These are phyloP conservation scores for Botrytis medusae DNA, from an alignment of 2,329 filamentous ascomycete genomes.

Conservation along the genomic window DNA sequence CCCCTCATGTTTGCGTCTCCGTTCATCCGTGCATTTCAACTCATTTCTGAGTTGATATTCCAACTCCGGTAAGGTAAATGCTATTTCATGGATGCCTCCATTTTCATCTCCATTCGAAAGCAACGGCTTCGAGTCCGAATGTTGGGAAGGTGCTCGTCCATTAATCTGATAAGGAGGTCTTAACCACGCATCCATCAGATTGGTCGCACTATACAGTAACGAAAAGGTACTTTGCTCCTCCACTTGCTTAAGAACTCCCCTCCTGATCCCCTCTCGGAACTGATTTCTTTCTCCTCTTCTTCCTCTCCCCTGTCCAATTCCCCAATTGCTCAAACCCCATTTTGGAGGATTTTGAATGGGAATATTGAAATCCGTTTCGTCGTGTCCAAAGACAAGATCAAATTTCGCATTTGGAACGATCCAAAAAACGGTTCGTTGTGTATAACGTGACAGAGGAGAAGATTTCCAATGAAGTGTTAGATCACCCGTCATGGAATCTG, in stretches of 20 bases:
- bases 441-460: slow-evolving; percentile 2
- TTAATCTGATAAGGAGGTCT: slow-evolving; percentile 2
- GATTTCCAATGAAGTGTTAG: slow-evolving; percentile 16
- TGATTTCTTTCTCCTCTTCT: slow-evolving; percentile 7
- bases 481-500: slow-evolving; percentile 9
- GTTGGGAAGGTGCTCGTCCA: background rate
- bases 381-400: slow-evolving; percentile 15
- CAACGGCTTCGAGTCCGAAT: slow-evolving; percentile 2
- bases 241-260: background rate
- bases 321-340: slow-evolving; percentile 6
- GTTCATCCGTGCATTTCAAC: slow-evolving; percentile 10
- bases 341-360: background rate
- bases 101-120: background rate
- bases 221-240: slow-evolving; percentile 4
- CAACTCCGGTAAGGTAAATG: slow-evolving; percentile 7
- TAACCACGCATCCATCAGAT: slow-evolving; percentile 12
- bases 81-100: background rate
- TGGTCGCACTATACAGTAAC: slow-evolving; percentile 1
- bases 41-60: slow-evolving; percentile 12
- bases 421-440: slow-evolving; percentile 20
- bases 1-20: slow-evolving; percentile 15
- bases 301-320: background rate
- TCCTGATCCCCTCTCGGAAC: slow-evolving; percentile 5
- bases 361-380: slow-evolving; percentile 21
- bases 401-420: slow-evolving; percentile 20